Evolutionary conservation across 2,329 filamentous ascomycete genomes (phyloP), one percentile per base, ranked within the genome.

Genomic region (Lachnellula arida): DNA sequence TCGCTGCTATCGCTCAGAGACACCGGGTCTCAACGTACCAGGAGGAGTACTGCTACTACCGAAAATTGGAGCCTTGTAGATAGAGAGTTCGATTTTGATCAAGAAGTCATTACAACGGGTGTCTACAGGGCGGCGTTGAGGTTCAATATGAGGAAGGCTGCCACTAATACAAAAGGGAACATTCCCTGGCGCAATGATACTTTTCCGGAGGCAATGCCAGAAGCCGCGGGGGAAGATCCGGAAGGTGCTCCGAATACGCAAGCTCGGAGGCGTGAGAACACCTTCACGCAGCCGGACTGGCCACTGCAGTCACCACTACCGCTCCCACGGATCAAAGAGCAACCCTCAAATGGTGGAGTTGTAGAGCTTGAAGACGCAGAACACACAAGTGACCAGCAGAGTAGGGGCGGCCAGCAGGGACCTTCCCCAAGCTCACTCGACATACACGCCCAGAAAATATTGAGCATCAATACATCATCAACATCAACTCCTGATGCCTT

Each of bases 1-100:
- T 56, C 49, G 15, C 43, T 55, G 15, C 14, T 52, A 7, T 49
- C 43, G 5, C 34, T 51, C 3, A 43, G 34, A 46, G 34, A 46
- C 17, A 48, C 49, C 4, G 22, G 2, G 14, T 56, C 54, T 15
- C 25, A 25, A 3, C 9, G 32, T 40, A 35, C 44, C 5, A 32
- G 19, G 17, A 25, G 6, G 35, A 49, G 17, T 17, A 32, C 15
- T 22, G 4, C 17, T 12, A 43, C 49, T 9, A 4, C 28, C 17
- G 37, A 52, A 9, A 44, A 25, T 14, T 52, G 23, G 15, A 42
- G 32, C 22, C 34, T 49, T 12, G 23, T 48, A 9, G 49, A 52
- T 11, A 42, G 2, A 4, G 35, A 49, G 1, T 56, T 56, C 35
- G 54, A 43, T 19, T 56, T 56, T 9, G 54, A 56, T 35, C 32